Evolutionary conservation across 176 grass and related monocot genomes (phyloP).

Genomic region (Pharus latifolius): DNA sequence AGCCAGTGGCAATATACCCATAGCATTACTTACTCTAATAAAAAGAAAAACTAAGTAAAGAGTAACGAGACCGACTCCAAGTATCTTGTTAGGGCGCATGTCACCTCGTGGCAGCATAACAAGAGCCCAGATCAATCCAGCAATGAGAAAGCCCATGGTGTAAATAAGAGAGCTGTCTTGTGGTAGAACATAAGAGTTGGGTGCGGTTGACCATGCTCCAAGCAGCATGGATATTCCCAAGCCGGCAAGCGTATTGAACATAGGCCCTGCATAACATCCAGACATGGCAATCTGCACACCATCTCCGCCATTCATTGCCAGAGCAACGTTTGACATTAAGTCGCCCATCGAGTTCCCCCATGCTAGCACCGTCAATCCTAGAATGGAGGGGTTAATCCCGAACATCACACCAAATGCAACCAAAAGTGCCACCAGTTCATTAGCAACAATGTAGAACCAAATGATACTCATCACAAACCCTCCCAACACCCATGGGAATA

Average conservation of each 20-base stretch:
- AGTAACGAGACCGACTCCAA: constrained; percentile 76
- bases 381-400: constrained; percentile 90
- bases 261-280: constrained; percentile 97
- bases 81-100: constrained; percentile 76
- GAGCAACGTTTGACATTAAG: constrained; percentile 89
- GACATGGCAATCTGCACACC: constrained; percentile 94
- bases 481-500: constrained; percentile 93
- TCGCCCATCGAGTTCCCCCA: constrained; percentile 99
- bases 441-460: constrained; percentile 97
- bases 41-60: constrained; percentile 78
- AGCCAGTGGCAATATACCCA: constrained; percentile 56
- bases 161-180: constrained; percentile 74
- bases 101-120: constrained; percentile 51
- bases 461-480: constrained; percentile 97
- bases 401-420: constrained; percentile 85
- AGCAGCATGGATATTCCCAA: constrained; percentile 87
- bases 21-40: constrained; percentile 64
- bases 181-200: constrained; percentile 55
- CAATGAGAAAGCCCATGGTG: constrained; percentile 79
- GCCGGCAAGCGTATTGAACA: constrained; percentile 97
- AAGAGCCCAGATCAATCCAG: constrained; percentile 76
- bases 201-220: constrained; percentile 67
- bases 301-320: constrained; percentile 84
- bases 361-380: constrained; percentile 86
- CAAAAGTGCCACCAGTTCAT: constrained; percentile 88